These are phyloP conservation scores for Nemania abortiva DNA, from an alignment of 2,329 filamentous ascomycete genomes.

Conservation along the genomic window DNA sequence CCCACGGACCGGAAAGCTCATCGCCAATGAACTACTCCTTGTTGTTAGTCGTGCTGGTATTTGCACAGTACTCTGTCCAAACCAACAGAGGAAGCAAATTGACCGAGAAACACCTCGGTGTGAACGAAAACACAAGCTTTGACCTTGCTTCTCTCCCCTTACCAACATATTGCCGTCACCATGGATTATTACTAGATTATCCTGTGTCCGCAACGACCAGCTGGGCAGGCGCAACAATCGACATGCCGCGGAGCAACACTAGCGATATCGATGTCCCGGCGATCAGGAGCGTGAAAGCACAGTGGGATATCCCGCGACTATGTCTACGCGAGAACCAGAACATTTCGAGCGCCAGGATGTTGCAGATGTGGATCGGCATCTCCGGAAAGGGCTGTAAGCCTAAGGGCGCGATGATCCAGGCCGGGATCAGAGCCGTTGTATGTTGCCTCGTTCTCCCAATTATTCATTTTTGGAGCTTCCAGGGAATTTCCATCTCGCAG, in stretches of 20 bases:
- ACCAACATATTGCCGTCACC: neutral
- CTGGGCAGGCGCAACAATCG: constrained; percentile 21
- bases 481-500: neutral
- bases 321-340: constrained; percentile 15
- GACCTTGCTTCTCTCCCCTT: neutral
- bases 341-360: neutral
- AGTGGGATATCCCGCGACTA: constrained; percentile 7
- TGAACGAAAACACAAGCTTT: neutral
- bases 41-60: neutral
- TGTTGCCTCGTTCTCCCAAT: neutral
- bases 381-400: constrained; percentile 7
- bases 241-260: neutral
- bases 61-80: neutral
- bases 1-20: neutral
- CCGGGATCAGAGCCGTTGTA: constrained; percentile 4
- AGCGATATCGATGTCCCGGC: neutral
- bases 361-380: constrained; percentile 11
- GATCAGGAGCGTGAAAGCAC: constrained; percentile 7
- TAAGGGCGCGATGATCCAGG: constrained; percentile 8
- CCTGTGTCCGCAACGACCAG: neutral
- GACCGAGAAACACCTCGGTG: neutral
- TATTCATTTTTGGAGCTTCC: neutral
- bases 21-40: neutral
- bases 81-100: neutral
- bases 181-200: neutral